phyloP scores from a whole-genome alignment of 78 protist genomes.

The Bigelowiella natans region DNA sequence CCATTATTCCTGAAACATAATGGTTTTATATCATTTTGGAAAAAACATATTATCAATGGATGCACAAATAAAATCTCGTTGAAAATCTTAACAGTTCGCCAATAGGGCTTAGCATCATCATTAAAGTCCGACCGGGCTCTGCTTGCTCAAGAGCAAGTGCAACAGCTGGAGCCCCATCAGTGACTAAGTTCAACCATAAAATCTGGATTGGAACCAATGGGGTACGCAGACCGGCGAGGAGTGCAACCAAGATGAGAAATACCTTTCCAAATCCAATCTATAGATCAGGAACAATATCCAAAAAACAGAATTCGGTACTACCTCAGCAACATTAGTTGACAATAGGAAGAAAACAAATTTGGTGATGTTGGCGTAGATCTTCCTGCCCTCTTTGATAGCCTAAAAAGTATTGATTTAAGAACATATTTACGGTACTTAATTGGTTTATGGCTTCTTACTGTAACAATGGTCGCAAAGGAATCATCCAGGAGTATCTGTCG shows the following conservation, averaged over 20 bases:
- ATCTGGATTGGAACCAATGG: background rate
- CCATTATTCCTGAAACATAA: background rate
- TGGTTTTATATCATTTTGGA: slow-evolving; percentile 42
- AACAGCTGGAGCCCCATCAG: background rate
- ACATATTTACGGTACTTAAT: no score
- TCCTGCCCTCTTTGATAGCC: background rate
- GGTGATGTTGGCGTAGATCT: background rate
- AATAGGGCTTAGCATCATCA: slow-evolving; percentile 68
- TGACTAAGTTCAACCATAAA: background rate
- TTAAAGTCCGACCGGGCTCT: background rate
- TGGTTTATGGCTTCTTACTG: no score
- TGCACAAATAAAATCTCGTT: no score
- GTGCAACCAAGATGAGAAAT: background rate
- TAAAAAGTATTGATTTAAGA: no score
- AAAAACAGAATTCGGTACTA: background rate
- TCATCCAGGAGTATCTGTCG: background rate
- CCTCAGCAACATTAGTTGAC: slow-evolving; percentile 4
- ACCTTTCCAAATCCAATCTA: background rate
- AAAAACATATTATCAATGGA: slow-evolving; percentile 77
- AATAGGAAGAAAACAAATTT: background rate
- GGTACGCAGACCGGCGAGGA: background rate
- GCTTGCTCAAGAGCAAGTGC: background rate
- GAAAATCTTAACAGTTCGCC: no score
- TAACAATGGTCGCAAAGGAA: background rate
- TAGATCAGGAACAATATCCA: background rate